Evolutionary conservation across 2,329 filamentous ascomycete species (phyloP).

Genomic region (Aspergillus vadensis): DNA sequence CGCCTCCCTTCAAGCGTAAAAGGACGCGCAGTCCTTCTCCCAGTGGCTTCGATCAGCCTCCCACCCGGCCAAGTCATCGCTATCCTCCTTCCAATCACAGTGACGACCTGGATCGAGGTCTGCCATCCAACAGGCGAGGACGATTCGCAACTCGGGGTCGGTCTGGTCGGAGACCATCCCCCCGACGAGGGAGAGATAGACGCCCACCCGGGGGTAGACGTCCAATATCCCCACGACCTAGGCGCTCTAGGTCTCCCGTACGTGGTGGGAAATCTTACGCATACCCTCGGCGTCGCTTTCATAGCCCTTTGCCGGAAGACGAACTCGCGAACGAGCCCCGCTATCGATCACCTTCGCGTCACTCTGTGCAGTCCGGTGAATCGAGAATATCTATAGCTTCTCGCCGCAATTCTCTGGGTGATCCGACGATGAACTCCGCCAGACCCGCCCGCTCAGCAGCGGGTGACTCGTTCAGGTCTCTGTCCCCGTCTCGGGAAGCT

Average conservation of each 20-base stretch:
- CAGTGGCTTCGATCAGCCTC: constrained; percentile 30
- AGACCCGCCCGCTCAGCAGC: constrained; percentile 33
- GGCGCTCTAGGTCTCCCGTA: constrained; percentile 37
- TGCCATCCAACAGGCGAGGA: constrained; percentile 38
- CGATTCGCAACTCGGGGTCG: constrained; percentile 36
- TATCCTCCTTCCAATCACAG: constrained; percentile 32
- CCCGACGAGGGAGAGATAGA: constrained; percentile 38
- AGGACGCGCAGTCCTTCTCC: constrained; percentile 47
- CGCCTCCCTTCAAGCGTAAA: constrained; percentile 40
- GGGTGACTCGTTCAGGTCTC: constrained; percentile 31
- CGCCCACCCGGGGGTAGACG: constrained; percentile 34
- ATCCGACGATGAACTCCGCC: constrained; percentile 30
- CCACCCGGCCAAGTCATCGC: constrained; percentile 24
- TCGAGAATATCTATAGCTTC: constrained; percentile 36
- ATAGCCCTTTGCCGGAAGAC: constrained; percentile 30
- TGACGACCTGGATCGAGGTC: constrained; percentile 43
- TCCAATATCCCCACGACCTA: constrained; percentile 28
- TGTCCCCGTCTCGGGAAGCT: constrained; percentile 38
- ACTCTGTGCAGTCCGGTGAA: constrained; percentile 35
- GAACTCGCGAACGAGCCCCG: constrained; percentile 30
- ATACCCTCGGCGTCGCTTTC: constrained; percentile 33
- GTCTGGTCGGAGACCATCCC: constrained; percentile 34
- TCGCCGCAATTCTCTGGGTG: constrained; percentile 24
- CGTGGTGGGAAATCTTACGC: constrained; percentile 28
- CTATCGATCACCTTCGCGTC: constrained; percentile 38